Evolutionary conservation across 1,139 yeast species (phyloP).

Genomic region (Yueomyces sp.): DNA sequence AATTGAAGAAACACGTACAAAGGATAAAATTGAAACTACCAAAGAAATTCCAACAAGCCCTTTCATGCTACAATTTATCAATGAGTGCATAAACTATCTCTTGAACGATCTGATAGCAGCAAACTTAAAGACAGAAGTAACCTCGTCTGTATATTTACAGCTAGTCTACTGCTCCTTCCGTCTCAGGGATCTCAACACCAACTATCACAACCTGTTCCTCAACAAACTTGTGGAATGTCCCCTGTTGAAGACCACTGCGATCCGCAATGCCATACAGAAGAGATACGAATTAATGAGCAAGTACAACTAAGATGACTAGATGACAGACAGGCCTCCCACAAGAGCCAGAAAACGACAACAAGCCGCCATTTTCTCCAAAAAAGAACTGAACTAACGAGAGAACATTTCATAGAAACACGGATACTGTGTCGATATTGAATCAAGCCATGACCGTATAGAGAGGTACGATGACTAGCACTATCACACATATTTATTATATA

Average conservation of each 20-base stretch:
- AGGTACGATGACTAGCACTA: no score
- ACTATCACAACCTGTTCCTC: slow-evolving; percentile 19
- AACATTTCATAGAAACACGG: no score
- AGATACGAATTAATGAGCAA: slow-evolving; percentile 20
- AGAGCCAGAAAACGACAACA: no score
- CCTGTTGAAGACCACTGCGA: slow-evolving; percentile 12
- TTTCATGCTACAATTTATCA: slow-evolving; percentile 16
- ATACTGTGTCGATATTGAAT: no score
- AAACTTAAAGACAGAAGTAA: slow-evolving; percentile 6
- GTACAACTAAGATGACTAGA: slow-evolving; percentile 7
- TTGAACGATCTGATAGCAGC: slow-evolving; percentile 9
- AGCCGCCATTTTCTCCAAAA: no score
- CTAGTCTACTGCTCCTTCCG: slow-evolving; percentile 25
- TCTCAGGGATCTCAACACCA: slow-evolving; percentile 18
- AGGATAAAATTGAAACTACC: neutral
- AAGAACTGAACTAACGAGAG: no score
- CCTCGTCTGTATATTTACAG: slow-evolving; percentile 24
- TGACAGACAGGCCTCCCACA: no score
- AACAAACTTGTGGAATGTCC: slow-evolving; percentile 16
- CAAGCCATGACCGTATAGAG: no score
- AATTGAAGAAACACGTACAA: slow-evolving; percentile 1
- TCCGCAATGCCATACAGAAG: slow-evolving; percentile 17
- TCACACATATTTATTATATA: no score
- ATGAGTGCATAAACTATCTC: slow-evolving; percentile 12
- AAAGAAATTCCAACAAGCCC: slow-evolving; percentile 12